A percentile compares a stretch with the other conserved stretches of the same genome.
Conservation (phyloP, 306 rosid genomes). For the Trichosanthes cucumerina region DNA sequence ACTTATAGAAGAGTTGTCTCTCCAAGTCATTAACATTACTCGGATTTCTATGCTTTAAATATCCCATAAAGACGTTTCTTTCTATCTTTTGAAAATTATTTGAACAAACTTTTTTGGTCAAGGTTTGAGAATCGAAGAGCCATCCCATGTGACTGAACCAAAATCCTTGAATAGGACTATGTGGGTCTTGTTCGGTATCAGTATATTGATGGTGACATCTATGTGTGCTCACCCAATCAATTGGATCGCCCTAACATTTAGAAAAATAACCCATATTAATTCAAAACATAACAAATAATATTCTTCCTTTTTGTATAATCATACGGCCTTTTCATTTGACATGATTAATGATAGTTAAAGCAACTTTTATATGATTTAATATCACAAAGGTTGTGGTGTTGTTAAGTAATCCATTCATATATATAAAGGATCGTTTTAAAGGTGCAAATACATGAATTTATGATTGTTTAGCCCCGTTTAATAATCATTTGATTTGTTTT, state of each 20-base stretch:
- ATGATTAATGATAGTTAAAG: no score
- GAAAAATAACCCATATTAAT: not conserved
- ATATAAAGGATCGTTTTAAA: no score
- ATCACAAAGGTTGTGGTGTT: no score
- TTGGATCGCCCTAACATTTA: constrained; percentile 44
- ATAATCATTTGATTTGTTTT: no score
- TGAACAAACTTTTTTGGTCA: constrained; percentile 23
- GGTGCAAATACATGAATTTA: no score
- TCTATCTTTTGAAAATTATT: not conserved
- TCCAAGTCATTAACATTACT: constrained; percentile 44
- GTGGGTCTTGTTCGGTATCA: constrained; percentile 58
- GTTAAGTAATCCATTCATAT: no score
- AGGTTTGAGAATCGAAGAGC: constrained; percentile 37
- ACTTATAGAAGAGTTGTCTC: constrained; percentile 44
- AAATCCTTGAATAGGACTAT: constrained; percentile 52
- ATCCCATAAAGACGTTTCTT: constrained; percentile 1
- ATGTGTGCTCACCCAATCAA: constrained; percentile 69
- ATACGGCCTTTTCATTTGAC: no score
- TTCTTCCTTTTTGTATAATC: no score
- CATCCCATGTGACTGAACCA: constrained; percentile 61
- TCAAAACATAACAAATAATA: not conserved
- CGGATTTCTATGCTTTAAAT: constrained; percentile 38
- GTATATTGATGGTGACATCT: constrained; percentile 57
- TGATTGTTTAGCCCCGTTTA: no score
- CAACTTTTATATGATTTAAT: no score